phyloP scores from a whole-genome alignment of 352 stramenopile genomes.

The Globisporangium lucens region DNA sequence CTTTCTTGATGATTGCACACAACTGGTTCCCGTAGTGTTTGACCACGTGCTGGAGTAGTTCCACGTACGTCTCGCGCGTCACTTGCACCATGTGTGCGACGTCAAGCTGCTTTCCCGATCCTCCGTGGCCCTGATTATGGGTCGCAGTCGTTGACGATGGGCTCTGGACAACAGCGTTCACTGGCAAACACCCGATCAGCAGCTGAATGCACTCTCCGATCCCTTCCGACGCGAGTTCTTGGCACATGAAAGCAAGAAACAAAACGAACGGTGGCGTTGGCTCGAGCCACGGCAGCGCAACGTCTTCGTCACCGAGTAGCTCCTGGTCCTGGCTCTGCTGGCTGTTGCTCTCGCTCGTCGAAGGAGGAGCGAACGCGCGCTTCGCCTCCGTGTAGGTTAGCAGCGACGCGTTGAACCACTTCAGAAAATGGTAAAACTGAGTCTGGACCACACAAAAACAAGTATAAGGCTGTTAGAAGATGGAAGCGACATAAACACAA shows the following conservation, averaged over 20 bases:
- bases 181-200: conserved; percentile 69
- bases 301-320: conserved; percentile 27
- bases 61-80: conserved; percentile 50
- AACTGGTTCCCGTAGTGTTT: conserved; percentile 62
- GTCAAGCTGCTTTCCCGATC: conserved; percentile 29
- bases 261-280: conserved; percentile 65
- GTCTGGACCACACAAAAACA: conserved; percentile 23
- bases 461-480: neutral
- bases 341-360: neutral
- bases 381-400: conserved; percentile 72
- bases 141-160: neutral
- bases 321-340: conserved; percentile 1
- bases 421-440: conserved; percentile 79
- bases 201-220: conserved; percentile 70
- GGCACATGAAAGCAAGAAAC: conserved; percentile 68
- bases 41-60: conserved; percentile 60
- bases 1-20: conserved; percentile 35
- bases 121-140: neutral
- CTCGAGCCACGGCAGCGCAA: conserved; percentile 51
- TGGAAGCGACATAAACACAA: neutral
- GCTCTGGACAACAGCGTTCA: conserved; percentile 17
- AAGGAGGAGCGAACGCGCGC: conserved; percentile 35
- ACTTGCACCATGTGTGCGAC: conserved; percentile 77
- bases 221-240: conserved; percentile 54
- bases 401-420: conserved; percentile 71